Evolutionary conservation across 768 basidiomycete genomes (phyloP).

Genomic region (Naganishia vishniacii): DNA sequence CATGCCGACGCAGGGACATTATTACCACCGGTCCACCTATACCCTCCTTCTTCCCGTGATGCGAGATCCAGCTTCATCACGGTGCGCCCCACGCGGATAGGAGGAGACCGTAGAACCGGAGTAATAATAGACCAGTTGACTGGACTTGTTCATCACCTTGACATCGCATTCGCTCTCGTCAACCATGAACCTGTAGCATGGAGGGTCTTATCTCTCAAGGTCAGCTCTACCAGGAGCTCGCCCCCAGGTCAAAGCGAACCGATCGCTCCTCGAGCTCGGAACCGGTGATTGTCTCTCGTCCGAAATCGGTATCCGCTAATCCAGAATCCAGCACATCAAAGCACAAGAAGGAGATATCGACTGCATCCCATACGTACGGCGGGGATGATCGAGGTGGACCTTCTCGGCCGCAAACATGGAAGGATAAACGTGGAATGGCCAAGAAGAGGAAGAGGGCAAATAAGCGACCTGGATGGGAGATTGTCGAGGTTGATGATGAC

Average conservation of each 20-base stretch:
- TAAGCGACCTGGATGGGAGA: not conserved
- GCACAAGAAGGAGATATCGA: not conserved
- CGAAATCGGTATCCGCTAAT: not conserved
- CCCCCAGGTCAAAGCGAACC: not conserved
- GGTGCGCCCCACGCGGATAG: no score
- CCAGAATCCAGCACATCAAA: not conserved
- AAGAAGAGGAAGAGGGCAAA: conserved; percentile 3
- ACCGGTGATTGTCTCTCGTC: not conserved
- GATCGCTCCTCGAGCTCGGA: not conserved
- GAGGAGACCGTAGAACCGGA: no score
- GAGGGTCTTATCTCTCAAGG: not conserved
- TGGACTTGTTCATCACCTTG: no score
- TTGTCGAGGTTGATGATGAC: conserved; percentile 1
- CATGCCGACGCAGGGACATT: no score
- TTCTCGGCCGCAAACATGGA: conserved; percentile 5
- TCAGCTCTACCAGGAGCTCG: not conserved
- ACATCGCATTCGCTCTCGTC: no score
- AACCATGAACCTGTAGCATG: no score
- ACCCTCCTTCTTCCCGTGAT: no score
- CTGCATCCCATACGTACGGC: no score
- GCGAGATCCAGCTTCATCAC: no score
- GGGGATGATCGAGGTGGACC: not conserved
- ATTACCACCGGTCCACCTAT: no score
- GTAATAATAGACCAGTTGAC: no score
- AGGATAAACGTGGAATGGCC: conserved; percentile 17